Base-by-base conservation (phyloP, 208 protist species). In the Crithidia expoeki region DNA sequence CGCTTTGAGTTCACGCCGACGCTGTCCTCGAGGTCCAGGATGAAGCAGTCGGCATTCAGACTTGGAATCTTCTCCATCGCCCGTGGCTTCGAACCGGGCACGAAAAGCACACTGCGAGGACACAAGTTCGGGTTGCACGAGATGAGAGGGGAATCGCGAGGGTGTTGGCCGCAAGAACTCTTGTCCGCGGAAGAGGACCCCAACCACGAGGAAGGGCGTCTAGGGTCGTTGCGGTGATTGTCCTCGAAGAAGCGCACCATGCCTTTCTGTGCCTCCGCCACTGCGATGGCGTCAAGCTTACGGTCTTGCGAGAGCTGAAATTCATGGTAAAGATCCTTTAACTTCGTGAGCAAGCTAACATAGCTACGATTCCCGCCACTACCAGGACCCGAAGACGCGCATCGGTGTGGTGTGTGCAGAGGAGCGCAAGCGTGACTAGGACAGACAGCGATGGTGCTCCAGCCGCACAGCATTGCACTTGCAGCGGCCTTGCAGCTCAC, bases 11-110 rank as follows among this genome's bases (percentile, higher is more conserved):
- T 25, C 0, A 65, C 72, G 10, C 67, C 74, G 32, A 88, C 81
- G 79, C 88, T 84, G 67, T 86, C 78, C 68, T 91, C 89, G 40
- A 96, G 65, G 64, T 94, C 92, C 28, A 96, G 55, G 21, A 96
- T 89, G 57, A 89, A 86, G 78, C 76, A 85, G 59, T 96, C 92
- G 1, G 89, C 89, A 19, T 11, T 38, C 17, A 90, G 73, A n/a
- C 56, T 52, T 21, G 74, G 68, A 16, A 89, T 85, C 67, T 91
- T 89, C 47, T 73, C 61, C 79, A 91, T 59, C 32, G 84, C 85
- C 1, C 76, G 70, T 19, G 79, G 65, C 63, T 88, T 93, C 19
- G 64, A 76, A 0, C 83, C 78, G 14, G 92, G 88, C 25, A 94
- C 75, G 50, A 93, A 84, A 36, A 96, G 85, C 2, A 91, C 89